Conservation (phyloP, 176 grass and related monocot species). For the Pontederia paniculata region DNA sequence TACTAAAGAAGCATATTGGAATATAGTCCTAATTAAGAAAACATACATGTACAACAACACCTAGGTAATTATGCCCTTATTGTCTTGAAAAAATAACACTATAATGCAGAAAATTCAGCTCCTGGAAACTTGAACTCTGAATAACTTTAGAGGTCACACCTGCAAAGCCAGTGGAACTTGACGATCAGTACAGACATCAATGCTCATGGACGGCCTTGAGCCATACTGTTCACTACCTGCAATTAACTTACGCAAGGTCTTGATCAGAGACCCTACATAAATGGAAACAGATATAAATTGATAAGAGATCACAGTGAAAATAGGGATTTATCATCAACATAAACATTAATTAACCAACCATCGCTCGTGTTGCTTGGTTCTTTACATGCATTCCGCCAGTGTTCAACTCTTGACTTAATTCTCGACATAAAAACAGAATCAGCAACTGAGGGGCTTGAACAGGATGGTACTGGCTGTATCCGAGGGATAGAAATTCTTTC, state of each 20-base stretch:
- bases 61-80: no score
- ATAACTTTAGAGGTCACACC: constrained; percentile 25
- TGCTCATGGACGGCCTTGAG: constrained; percentile 72
- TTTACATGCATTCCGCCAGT: constrained; percentile 43
- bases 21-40: neutral
- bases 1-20: neutral
- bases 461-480: constrained; percentile 13
- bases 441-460: constrained; percentile 37
- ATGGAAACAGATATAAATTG: constrained; percentile 3
- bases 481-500: constrained; percentile 30
- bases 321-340: neutral
- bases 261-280: constrained; percentile 33
- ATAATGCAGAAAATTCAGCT: no score
- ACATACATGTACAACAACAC: neutral
- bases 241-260: constrained; percentile 54
- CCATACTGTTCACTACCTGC: constrained; percentile 52
- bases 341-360: constrained; percentile 26
- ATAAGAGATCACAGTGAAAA: constrained; percentile 18
- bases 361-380: constrained; percentile 41
- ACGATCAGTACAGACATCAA: no score
- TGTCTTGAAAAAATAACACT: no score
- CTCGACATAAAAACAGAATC: constrained; percentile 71
- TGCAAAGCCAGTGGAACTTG: no score
- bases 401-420: constrained; percentile 52
- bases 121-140: no score